Conservation (phyloP, 2,329 filamentous ascomycete species). For the Metarhizium humberi region DNA sequence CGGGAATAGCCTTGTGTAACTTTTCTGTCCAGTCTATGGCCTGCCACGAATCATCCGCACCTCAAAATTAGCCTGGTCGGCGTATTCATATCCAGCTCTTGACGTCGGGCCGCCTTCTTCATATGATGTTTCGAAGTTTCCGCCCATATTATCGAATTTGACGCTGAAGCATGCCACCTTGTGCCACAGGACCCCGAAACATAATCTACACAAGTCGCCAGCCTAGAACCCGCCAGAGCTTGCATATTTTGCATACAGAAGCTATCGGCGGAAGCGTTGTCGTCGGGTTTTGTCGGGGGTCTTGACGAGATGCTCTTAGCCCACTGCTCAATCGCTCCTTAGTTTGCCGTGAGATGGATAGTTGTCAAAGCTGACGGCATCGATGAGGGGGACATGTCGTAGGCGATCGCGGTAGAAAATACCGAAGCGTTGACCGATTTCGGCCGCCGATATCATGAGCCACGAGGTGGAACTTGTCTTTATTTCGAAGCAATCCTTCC, state of each 20-base stretch:
- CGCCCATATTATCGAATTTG: neutral
- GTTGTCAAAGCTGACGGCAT: neutral
- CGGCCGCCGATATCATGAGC: neutral
- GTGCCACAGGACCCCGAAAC: neutral
- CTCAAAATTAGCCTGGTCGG: slow-evolving; percentile 17
- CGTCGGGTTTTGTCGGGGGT: neutral
- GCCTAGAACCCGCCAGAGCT: too few relatives aligned
- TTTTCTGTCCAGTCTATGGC: slow-evolving; percentile 21
- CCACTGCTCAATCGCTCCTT: neutral
- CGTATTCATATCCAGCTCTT: neutral
- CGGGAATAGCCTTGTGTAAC: slow-evolving; percentile 19
- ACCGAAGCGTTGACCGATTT: neutral
- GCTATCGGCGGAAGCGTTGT: neutral
- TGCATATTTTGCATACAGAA: neutral
- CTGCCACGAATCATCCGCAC: slow-evolving; percentile 21
- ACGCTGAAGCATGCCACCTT: neutral
- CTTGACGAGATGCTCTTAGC: neutral
- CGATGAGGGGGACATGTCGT: neutral
- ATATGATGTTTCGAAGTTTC: neutral
- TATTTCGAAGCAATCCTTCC: neutral
- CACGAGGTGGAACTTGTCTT: neutral
- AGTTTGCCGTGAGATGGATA: neutral
- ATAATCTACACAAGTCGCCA: too few relatives aligned
- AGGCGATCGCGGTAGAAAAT: neutral
- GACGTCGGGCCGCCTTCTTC: too few relatives aligned